Percentiles rank a stretch among this genome's conserved stretches.
Evolutionary conservation across 768 basidiomycete species (phyloP).

Genomic region (Amanita brunnescens): DNA sequence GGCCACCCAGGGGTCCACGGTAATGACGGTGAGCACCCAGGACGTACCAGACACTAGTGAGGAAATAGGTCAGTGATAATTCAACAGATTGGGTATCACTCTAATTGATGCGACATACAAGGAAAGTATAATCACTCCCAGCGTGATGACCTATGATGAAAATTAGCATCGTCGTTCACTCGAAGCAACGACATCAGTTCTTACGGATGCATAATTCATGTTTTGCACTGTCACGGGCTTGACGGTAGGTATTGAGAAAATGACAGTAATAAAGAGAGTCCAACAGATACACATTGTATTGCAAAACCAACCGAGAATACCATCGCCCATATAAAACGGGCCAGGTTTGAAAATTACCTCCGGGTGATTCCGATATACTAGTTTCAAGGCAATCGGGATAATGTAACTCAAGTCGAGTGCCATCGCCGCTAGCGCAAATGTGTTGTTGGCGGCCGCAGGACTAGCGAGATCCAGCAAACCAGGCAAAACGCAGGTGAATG

Average conservation of each 20-base stretch:
- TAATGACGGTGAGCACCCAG: neutral
- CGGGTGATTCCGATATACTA: slow-evolving; percentile 61
- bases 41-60: slow-evolving; percentile 44
- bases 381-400: slow-evolving; percentile 71
- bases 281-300: slow-evolving; percentile 62
- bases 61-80: slow-evolving; percentile 7
- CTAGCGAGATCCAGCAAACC: slow-evolving; percentile 72
- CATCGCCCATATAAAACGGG: slow-evolving; percentile 78
- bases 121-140: slow-evolving; percentile 42
- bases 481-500: slow-evolving; percentile 56
- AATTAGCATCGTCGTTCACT: slow-evolving; percentile 2
- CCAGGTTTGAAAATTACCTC: slow-evolving; percentile 82
- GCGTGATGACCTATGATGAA: slow-evolving; percentile 35
- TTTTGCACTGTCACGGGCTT: slow-evolving; percentile 60
- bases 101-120: slow-evolving; percentile 31
- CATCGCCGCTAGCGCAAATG: slow-evolving; percentile 77
- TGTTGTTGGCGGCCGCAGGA: slow-evolving; percentile 66
- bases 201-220: slow-evolving; percentile 75
- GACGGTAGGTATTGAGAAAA: slow-evolving; percentile 66
- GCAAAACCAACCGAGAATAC: slow-evolving; percentile 48
- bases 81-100: slow-evolving; percentile 6
- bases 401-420: slow-evolving; percentile 74
- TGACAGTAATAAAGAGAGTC: slow-evolving; percentile 60
- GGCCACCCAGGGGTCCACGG: neutral
- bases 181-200: slow-evolving; percentile 12